These are phyloP conservation scores for Calonectria pauciramosa DNA, from an alignment of 2,329 filamentous ascomycete genomes.

Conservation along the genomic window DNA sequence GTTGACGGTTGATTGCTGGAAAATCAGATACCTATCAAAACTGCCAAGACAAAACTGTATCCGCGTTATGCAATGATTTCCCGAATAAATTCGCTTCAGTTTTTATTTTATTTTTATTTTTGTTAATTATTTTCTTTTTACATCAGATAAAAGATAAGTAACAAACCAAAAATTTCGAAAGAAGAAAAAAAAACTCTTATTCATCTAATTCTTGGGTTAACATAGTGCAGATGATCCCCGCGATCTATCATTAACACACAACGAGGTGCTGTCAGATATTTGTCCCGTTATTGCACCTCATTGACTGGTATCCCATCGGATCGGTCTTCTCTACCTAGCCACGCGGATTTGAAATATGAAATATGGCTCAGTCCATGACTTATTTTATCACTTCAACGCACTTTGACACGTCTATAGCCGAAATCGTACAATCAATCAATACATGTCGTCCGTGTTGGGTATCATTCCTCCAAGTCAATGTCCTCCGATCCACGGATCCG, in stretches of 20 bases:
- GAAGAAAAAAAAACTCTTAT: no score
- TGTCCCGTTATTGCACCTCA: neutral
- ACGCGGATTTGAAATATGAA: neutral
- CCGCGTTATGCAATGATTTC: no score
- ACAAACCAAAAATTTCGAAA: no score
- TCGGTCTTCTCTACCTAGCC: neutral
- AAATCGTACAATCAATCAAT: constrained; percentile 23
- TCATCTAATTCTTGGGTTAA: neutral
- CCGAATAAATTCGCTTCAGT: no score
- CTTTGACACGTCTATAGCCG: neutral
- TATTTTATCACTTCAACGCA: neutral
- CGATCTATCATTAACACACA: neutral
- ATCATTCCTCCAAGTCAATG: constrained; percentile 39
- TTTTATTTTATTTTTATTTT: no score
- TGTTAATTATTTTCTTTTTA: no score
- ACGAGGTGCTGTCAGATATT: neutral
- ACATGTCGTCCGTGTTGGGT: constrained; percentile 37
- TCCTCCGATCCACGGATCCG: constrained; percentile 12
- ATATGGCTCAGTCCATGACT: neutral
- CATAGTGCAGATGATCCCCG: neutral
- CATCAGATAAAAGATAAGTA: no score
- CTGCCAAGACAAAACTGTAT: no score
- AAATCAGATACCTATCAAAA: no score
- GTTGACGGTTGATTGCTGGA: no score
- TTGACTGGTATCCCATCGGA: neutral